These are phyloP conservation scores for Solanum hybrid DNA, from an alignment of 305 asterid species.

Conservation along the genomic window DNA sequence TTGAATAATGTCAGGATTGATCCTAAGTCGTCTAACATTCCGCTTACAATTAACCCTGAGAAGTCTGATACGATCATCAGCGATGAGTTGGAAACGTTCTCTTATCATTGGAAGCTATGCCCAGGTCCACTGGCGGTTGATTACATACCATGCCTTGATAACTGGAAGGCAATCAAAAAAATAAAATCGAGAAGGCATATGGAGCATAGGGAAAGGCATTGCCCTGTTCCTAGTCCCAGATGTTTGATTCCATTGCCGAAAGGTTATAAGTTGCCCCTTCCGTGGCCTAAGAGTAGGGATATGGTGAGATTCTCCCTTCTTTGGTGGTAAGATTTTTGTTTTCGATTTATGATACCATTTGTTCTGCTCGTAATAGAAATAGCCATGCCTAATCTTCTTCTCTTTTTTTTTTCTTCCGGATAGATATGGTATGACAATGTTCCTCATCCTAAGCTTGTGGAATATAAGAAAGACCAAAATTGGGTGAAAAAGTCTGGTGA, in stretches of 20 bases:
- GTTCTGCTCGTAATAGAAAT: neutral
- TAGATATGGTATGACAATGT: conserved; percentile 93
- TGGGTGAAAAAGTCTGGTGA: conserved; percentile 74
- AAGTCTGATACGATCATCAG: neutral
- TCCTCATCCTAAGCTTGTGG: conserved; percentile 93
- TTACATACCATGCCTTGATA: conserved; percentile 85
- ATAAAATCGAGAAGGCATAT: conserved; percentile 52
- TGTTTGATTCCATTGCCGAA: conserved; percentile 79
- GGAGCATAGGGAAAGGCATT: conserved; percentile 96
- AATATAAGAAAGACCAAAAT: conserved; percentile 81
- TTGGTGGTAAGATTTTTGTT: conserved; percentile 38
- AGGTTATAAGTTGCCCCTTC: conserved; percentile 65
- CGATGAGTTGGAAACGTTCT: neutral
- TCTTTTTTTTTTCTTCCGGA: neutral
- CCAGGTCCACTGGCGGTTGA: conserved; percentile 43
- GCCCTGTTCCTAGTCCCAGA: conserved; percentile 54
- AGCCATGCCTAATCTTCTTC: neutral
- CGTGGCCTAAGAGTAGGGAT: conserved; percentile 97
- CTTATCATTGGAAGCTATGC: conserved; percentile 55
- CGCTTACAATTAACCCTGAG: neutral
- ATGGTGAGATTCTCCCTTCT: conserved; percentile 76
- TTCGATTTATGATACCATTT: neutral
- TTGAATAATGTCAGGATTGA: neutral
- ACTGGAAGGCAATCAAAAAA: conserved; percentile 48
- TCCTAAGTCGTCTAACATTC: neutral